phyloP scores from a whole-genome alignment of 2,329 filamentous ascomycete genomes.

The Alternaria metachromatica region DNA sequence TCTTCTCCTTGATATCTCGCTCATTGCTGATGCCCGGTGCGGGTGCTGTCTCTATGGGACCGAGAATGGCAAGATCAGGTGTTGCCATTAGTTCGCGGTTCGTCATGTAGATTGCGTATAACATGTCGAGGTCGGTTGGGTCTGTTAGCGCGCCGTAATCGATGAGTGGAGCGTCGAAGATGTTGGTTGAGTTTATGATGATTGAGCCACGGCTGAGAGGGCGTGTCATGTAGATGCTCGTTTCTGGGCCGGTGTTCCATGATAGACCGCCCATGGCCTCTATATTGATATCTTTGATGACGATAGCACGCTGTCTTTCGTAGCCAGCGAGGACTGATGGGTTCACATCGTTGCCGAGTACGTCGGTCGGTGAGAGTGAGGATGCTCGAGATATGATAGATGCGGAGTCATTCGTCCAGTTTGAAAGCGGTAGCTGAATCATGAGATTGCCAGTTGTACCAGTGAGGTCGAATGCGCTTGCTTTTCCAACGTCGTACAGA shows the following conservation, averaged over 20 bases:
- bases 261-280: conserved; percentile 32
- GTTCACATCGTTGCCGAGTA: neutral
- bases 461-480: conserved; percentile 38
- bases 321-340: conserved; percentile 26
- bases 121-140: conserved; percentile 39
- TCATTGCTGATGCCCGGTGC: conserved; percentile 19
- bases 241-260: conserved; percentile 27
- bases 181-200: conserved; percentile 37
- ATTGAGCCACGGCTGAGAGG: conserved; percentile 47
- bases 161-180: conserved; percentile 30
- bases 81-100: conserved; percentile 42
- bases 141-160: conserved; percentile 39
- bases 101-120: conserved; percentile 40
- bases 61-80: conserved; percentile 38
- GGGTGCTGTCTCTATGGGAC: conserved; percentile 40
- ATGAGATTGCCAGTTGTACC: conserved; percentile 24
- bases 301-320: conserved; percentile 31
- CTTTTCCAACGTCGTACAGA: conserved; percentile 31
- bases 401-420: conserved; percentile 12
- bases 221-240: conserved; percentile 38
- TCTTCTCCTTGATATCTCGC: conserved; percentile 8
- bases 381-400: conserved; percentile 22
- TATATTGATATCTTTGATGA: conserved; percentile 22
- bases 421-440: conserved; percentile 21
- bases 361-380: neutral